Evolutionary conservation across 2,329 filamentous ascomycete species (phyloP), one percentile per base, ranked within the genome.

Genomic region (Chlorencoelia australis): DNA sequence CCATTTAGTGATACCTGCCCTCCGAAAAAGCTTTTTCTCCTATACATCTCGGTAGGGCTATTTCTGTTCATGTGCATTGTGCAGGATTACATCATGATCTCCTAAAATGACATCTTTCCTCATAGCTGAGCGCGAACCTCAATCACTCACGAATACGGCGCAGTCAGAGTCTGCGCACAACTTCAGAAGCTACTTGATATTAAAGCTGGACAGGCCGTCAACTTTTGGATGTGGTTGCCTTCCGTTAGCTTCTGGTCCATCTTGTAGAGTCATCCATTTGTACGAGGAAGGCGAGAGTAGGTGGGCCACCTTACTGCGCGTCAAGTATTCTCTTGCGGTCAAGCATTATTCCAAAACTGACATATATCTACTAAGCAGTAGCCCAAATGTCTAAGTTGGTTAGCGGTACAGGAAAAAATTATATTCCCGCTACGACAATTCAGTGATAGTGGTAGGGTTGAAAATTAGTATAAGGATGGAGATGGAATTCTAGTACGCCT

Each of bases 221-320:
- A 48, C 16, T 19, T 34, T 3, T n/a, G n/a, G n/a, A n/a, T n/a
- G n/a, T 26, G 20, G 14, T 16, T 48, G 13, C 36, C 39, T 11
- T 46, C 34, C n/a, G 30, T 46, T 18, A 40, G 40, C 24, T 45
- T 45, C 30, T 47, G 20, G 35, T 39, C 35, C 26, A 42, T 45
- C 21, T 44, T 56, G 20, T 41, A 57, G 41, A 48, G 38, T 17
- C 45, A 59, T 45, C 48, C 44, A 18, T 58, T 56, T 35, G 48
- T 49, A n/a, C n/a, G n/a, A n/a, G n/a, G n/a, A n/a, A n/a, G n/a
- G n/a, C n/a, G n/a, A n/a, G n/a, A n/a, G n/a, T n/a, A n/a, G n/a
- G n/a, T n/a, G n/a, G n/a, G n/a, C n/a, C n/a, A n/a, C n/a, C n/a
- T n/a, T n/a, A n/a, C n/a, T n/a, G n/a, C n/a, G n/a, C n/a, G n/a